Conservation (phyloP, 139 green algal genomes). For the Trebouxia sp. region DNA sequence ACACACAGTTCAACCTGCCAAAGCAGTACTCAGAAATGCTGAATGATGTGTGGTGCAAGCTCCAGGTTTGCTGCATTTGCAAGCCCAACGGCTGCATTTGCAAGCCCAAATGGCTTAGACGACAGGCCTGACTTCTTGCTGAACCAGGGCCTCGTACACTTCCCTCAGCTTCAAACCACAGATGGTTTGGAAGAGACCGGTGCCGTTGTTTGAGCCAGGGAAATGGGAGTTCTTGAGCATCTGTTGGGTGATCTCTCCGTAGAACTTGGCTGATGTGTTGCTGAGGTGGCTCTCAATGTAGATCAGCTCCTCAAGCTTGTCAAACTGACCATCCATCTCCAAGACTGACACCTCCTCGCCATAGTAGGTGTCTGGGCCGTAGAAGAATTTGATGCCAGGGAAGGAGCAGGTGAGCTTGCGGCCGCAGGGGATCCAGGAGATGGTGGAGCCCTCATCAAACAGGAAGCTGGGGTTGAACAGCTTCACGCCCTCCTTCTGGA, state of each 20-base stretch:
- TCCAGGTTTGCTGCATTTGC: too few relatives aligned
- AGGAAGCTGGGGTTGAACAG: constrained; percentile 93
- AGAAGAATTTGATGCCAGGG: constrained; percentile 91
- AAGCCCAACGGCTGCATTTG: too few relatives aligned
- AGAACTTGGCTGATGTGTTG: constrained; percentile 96
- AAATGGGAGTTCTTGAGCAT: constrained; percentile 98
- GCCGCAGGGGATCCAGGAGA: constrained; percentile 99
- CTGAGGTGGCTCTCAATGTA: constrained; percentile 98
- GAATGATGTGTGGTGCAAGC: too few relatives aligned
- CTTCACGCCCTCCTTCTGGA: constrained; percentile 97
- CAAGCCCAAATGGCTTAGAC: too few relatives aligned
- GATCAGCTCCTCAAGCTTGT: constrained; percentile 99
- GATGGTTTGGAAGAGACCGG: constrained; percentile 97
- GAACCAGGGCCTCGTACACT: constrained; percentile 92
- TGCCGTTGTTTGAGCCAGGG: constrained; percentile 99
- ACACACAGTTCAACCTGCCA: background rate
- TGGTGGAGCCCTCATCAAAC: constrained; percentile 99
- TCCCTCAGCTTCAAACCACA: constrained; percentile 97
- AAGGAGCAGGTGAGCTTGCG: constrained; percentile 99
- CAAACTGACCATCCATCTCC: constrained; percentile 98
- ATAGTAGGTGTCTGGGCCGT: constrained; percentile 95
- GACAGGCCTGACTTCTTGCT: constrained; percentile 59
- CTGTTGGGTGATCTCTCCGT: constrained; percentile 99
- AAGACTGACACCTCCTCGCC: constrained; percentile 90
- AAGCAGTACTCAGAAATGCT: background rate